Percentiles rank a stretch among this genome's conserved stretches.
phyloP scores from a whole-genome alignment of 2,329 filamentous ascomycete species.

The Dactylellina leptospora region DNA sequence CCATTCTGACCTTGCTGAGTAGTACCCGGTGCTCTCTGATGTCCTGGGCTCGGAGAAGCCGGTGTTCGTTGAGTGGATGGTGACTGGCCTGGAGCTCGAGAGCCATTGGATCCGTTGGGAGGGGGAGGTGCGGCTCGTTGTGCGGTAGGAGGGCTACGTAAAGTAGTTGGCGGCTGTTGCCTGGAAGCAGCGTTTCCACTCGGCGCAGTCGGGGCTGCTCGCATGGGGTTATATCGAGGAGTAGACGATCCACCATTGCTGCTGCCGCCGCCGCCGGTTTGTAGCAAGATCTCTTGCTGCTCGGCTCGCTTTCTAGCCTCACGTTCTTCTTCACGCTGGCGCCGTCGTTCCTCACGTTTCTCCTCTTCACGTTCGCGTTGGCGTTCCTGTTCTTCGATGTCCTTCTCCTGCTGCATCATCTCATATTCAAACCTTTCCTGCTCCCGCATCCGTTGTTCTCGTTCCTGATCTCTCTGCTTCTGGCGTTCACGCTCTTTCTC shows the following conservation, averaged over 20 bases:
- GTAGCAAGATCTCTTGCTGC: slow-evolving; percentile 77
- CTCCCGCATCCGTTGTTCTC: slow-evolving; percentile 56
- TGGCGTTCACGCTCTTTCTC: slow-evolving; percentile 38
- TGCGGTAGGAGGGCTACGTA: slow-evolving; percentile 67
- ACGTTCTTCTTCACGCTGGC: slow-evolving; percentile 62
- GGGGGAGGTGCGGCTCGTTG: slow-evolving; percentile 85
- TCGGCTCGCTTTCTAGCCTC: slow-evolving; percentile 76
- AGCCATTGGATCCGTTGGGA: slow-evolving; percentile 63
- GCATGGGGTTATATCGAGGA: slow-evolving; percentile 82
- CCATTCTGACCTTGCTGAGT: slow-evolving; percentile 57
- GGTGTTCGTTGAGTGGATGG: slow-evolving; percentile 49
- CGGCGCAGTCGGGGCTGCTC: slow-evolving; percentile 84
- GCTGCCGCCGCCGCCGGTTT: slow-evolving; percentile 71
- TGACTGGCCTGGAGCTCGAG: slow-evolving; percentile 48
- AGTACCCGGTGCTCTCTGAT: slow-evolving; percentile 59
- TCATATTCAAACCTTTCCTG: slow-evolving; percentile 54
- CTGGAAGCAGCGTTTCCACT: slow-evolving; percentile 63
- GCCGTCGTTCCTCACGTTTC: slow-evolving; percentile 61
- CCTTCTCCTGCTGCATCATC: slow-evolving; percentile 61
- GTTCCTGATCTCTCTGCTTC: slow-evolving; percentile 60
- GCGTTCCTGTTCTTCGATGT: slow-evolving; percentile 61
- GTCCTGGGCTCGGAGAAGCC: slow-evolving; percentile 55
- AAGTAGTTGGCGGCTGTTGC: slow-evolving; percentile 66
- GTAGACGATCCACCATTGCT: slow-evolving; percentile 64
- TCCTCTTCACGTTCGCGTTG: slow-evolving; percentile 60